These are phyloP conservation scores for Ajuga reptans DNA, from an alignment of 305 asterid genomes.

Conservation along the genomic window DNA sequence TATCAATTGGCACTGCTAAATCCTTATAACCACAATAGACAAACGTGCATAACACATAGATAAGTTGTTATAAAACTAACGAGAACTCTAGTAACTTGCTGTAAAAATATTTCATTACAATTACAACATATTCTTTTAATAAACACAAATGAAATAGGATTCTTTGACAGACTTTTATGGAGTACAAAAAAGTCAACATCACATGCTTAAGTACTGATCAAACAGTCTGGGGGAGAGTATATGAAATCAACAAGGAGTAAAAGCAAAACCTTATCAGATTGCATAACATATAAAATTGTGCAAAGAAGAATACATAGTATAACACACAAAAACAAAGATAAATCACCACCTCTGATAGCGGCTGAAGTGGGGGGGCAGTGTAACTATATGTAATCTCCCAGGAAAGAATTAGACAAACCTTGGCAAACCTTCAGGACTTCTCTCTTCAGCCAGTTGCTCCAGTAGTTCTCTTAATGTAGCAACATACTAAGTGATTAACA, in stretches of 20 bases:
- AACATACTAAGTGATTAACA: conserved; percentile 51
- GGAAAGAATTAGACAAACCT: conserved; percentile 40
- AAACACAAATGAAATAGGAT: not conserved
- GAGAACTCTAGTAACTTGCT: not conserved
- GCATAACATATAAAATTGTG: not conserved
- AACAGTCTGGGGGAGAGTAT: not conserved
- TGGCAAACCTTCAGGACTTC: conserved; percentile 66
- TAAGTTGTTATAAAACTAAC: not conserved
- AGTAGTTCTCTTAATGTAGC: conserved; percentile 75
- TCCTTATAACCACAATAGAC: not conserved
- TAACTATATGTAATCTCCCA: not conserved
- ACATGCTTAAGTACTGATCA: not conserved
- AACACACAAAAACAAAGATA: not conserved
- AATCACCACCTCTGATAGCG: not conserved
- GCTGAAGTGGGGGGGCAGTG: not conserved
- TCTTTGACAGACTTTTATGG: not conserved
- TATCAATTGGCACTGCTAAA: conserved; percentile 9
- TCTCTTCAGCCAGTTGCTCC: conserved; percentile 81
- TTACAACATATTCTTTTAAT: not conserved
- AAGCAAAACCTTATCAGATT: not conserved
- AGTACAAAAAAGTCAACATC: not conserved
- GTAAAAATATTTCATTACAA: not conserved
- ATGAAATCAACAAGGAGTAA: not conserved
- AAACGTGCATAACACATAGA: not conserved
- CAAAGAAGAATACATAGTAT: not conserved